Evolutionary conservation across 2,329 filamentous ascomycete species (phyloP), one percentile per base, ranked within the genome.

Genomic region (Cryoendolithus antarcticus): DNA sequence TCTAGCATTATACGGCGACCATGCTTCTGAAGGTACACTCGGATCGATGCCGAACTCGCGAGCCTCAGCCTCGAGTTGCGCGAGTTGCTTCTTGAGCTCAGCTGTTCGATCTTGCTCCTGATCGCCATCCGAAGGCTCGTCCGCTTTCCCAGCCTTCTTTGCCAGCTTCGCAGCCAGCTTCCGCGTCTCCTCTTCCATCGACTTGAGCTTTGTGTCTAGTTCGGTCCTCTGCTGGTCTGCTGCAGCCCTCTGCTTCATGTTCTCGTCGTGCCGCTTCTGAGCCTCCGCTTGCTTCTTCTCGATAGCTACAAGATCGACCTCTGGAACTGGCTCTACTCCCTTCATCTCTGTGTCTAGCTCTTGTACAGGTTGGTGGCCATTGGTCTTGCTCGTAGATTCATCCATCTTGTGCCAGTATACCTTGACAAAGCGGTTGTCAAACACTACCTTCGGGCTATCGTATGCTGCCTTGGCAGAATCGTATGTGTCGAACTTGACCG

Each of bases 391-490:
- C 5, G 40, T 37, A 12, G 46, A 49, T 21, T 21, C 19, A 10
- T 60, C 59, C 4, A 67, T 61, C 49, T 75, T 80, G 54, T 76
- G 71, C 83, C 83, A 89, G 51, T 80, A 86, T 0, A 89, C 80
- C 51, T 86, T 88, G 35, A 91, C 84, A 49, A 91, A 91, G 8
- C 84, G 71, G 49, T 89, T 91, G 51, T 88, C 81, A 53, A 89
- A 91, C 33, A 91, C 79, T 34, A 78, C 79, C 53, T 86, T 86
- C 0, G 84, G 83, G 6, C 80, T 86, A 34, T 72, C 71, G 56
- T 84, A 86, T 2, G 84, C 84, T 10, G 73, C 71, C 43, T 77
- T 74, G 9, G 84, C 84, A 10, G 74, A 62, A 5, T 69, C 69
- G 70, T 79, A 82, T 32, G 68, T 69, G 37, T 76, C 71, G 50